A percentile compares a stretch with the other conserved stretches of the same genome.
Evolutionary conservation across 768 basidiomycete genomes (phyloP).

Genomic region (Boletus sp.): DNA sequence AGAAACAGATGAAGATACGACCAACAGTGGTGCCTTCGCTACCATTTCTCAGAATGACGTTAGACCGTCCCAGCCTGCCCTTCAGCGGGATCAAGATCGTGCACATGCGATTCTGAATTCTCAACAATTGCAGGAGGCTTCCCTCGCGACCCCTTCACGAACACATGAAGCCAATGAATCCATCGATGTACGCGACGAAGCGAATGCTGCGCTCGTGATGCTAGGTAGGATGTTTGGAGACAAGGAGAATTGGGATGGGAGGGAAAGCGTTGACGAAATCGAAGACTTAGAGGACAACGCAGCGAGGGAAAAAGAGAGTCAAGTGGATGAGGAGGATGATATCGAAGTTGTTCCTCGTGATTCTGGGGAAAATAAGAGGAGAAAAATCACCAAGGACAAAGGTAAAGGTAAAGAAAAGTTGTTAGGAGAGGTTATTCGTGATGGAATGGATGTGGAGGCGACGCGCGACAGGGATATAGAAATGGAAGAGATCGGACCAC

Average conservation of each 20-base stretch:
- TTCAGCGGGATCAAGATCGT: not conserved
- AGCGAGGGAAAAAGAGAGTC: not conserved
- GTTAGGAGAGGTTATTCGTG: not conserved
- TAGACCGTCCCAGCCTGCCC: not conserved
- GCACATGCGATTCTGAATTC: not conserved
- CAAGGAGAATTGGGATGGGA: slow-evolving; percentile 57
- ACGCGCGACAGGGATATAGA: slow-evolving; percentile 7
- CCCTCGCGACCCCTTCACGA: not conserved
- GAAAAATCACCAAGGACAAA: not conserved
- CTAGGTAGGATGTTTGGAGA: slow-evolving; percentile 54
- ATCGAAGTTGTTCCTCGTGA: slow-evolving; percentile 19
- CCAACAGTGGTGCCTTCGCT: not conserved
- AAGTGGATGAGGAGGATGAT: slow-evolving; percentile 26
- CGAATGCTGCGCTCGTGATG: slow-evolving; percentile 29
- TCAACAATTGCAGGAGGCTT: not conserved
- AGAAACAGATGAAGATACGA: not conserved
- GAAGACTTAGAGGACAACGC: slow-evolving; percentile 35
- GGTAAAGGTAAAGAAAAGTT: slow-evolving; percentile 29
- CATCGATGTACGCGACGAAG: slow-evolving; percentile 14
- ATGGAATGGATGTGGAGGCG: not conserved
- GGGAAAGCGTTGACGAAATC: slow-evolving; percentile 57
- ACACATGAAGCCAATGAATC: not conserved
- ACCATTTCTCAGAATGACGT: not conserved
- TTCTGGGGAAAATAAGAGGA: not conserved
- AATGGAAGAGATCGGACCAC: slow-evolving; percentile 7